phyloP scores from a whole-genome alignment of 2,329 filamentous ascomycete species.

The Domatiomyces globalis region DNA sequence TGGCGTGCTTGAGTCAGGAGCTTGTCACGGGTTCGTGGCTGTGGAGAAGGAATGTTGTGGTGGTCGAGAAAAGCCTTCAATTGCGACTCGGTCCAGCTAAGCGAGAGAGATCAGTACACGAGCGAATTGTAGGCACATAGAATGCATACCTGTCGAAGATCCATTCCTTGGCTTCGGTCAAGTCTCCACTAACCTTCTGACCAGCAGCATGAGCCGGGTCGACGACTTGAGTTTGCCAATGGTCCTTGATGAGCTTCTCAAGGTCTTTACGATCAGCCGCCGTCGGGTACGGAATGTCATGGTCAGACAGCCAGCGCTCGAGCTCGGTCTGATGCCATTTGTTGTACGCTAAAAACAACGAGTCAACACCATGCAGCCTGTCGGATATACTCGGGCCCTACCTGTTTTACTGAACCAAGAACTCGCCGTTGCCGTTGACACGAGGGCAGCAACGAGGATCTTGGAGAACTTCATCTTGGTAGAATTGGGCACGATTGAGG shows the following conservation, averaged over 20 bases:
- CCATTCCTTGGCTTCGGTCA: slow-evolving; percentile 67
- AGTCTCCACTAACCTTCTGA: slow-evolving; percentile 59
- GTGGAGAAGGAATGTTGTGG: slow-evolving; percentile 74
- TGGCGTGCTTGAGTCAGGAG: slow-evolving; percentile 63
- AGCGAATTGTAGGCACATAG: slow-evolving; percentile 4
- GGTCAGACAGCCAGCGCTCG: slow-evolving; percentile 87
- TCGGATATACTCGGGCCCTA: slow-evolving; percentile 33
- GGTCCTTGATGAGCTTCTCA: slow-evolving; percentile 74
- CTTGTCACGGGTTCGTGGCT: slow-evolving; percentile 72
- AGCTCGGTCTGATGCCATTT: slow-evolving; percentile 98
- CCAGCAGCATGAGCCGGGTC: slow-evolving; percentile 61
- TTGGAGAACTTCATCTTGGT: slow-evolving; percentile 60
- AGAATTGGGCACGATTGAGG: neutral
- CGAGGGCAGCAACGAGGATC: slow-evolving; percentile 56
- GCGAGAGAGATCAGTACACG: slow-evolving; percentile 24
- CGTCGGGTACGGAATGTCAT: slow-evolving; percentile 80
- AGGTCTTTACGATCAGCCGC: slow-evolving; percentile 86
- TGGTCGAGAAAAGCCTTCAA: slow-evolving; percentile 87
- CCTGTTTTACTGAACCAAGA: slow-evolving; percentile 76
- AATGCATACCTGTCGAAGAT: slow-evolving; percentile 60
- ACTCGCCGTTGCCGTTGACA: slow-evolving; percentile 53
- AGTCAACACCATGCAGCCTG: slow-evolving; percentile 5
- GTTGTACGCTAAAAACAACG: slow-evolving; percentile 61
- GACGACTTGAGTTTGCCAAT: slow-evolving; percentile 73
- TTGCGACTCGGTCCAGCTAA: slow-evolving; percentile 80